Evolutionary conservation across 1,139 yeast genomes (phyloP).

Genomic region (Candida anutae): DNA sequence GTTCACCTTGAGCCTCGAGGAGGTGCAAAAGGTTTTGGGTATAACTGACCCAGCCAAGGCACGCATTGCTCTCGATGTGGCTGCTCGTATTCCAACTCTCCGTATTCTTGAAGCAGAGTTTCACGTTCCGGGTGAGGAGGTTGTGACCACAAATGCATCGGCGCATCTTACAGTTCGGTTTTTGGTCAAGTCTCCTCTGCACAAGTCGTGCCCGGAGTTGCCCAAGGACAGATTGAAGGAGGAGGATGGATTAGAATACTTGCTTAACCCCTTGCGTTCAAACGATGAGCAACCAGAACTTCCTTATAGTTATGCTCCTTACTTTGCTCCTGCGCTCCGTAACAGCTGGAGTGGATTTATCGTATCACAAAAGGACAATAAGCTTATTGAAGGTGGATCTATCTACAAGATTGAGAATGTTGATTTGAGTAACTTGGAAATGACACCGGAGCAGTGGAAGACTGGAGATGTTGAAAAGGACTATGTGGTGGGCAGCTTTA

Average conservation of each 20-base stretch:
- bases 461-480: constrained; percentile 35
- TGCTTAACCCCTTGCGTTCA: constrained; percentile 64
- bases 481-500: constrained; percentile 60
- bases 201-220: constrained; percentile 50
- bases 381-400: constrained; percentile 55
- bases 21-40: constrained; percentile 52
- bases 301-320: constrained; percentile 63
- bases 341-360: constrained; percentile 65
- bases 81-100: constrained; percentile 60
- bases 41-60: constrained; percentile 39
- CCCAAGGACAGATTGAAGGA: constrained; percentile 28
- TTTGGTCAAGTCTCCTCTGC: constrained; percentile 62
- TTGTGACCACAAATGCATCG: constrained; percentile 67
- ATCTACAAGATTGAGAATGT: constrained; percentile 50
- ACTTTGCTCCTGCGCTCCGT: constrained; percentile 52
- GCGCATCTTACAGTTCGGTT: constrained; percentile 73
- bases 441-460: constrained; percentile 41
- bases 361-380: constrained; percentile 67
- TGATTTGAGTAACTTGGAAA: constrained; percentile 47
- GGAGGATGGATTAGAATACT: constrained; percentile 52
- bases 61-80: constrained; percentile 48
- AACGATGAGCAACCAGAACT: constrained; percentile 60
- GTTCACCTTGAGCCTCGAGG: constrained; percentile 47
- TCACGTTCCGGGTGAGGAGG: constrained; percentile 80
- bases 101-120: constrained; percentile 67